Evolutionary conservation across 2,329 filamentous ascomycete genomes (phyloP).

Genomic region (Colletotrichum paranaense): DNA sequence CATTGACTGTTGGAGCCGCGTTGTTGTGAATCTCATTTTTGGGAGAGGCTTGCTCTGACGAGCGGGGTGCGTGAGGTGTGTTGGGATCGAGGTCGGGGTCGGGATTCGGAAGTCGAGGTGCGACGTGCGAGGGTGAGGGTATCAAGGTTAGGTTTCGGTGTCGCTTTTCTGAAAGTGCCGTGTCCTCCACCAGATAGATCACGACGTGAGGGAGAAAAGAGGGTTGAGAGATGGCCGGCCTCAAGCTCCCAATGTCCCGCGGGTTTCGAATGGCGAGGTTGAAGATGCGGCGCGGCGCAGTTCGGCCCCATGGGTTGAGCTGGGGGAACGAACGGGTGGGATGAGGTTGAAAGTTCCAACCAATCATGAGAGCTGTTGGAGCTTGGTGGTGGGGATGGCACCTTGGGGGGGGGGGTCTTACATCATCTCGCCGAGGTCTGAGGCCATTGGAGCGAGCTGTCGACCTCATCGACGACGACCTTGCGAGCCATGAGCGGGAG

Average conservation of each 20-base stretch:
- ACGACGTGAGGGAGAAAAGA: too few relatives aligned
- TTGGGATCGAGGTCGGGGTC: not conserved
- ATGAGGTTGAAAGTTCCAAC: not conserved
- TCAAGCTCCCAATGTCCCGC: not conserved
- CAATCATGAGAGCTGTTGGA: not conserved
- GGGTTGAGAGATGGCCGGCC: not conserved
- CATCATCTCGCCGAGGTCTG: constrained; percentile 10
- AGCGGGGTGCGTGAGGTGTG: not conserved
- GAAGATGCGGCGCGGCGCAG: not conserved
- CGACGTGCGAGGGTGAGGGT: not conserved
- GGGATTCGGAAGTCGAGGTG: too few relatives aligned
- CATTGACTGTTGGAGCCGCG: not conserved
- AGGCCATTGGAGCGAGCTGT: not conserved
- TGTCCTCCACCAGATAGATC: too few relatives aligned
- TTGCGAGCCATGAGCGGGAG: not conserved
- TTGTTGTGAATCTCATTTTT: not conserved
- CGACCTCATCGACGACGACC: constrained; percentile 13
- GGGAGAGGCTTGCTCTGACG: not conserved
- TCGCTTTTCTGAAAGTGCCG: too few relatives aligned
- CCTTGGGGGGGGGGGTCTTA: not conserved
- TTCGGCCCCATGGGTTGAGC: not conserved
- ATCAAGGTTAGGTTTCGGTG: not conserved
- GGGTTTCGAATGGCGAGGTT: not conserved
- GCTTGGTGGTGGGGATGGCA: not conserved
- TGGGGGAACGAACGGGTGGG: not conserved